Evolutionary conservation across 345 rosid genomes (phyloP).

Genomic region (Toxicodendron radicans): DNA sequence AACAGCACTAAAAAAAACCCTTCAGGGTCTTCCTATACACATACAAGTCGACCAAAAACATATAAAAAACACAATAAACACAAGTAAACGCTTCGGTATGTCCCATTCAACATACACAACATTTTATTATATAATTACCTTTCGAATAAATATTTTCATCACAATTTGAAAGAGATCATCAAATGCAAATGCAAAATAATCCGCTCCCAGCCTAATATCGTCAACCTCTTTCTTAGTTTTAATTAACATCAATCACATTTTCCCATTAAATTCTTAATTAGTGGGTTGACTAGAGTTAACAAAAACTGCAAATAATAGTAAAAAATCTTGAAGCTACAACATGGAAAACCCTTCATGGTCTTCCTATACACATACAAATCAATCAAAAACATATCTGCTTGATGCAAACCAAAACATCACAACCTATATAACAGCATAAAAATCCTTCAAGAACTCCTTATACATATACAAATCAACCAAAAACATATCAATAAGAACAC

Average conservation of each 20-base stretch:
- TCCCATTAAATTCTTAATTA: no score
- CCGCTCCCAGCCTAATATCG: neutral
- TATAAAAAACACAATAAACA: neutral
- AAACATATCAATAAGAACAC: neutral
- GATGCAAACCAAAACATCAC: no score
- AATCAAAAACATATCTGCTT: neutral
- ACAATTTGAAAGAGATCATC: neutral
- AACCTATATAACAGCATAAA: neutral
- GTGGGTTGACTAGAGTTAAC: no score
- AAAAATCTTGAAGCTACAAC: neutral
- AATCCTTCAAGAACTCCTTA: neutral
- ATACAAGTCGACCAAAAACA: neutral
- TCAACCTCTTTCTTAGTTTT: neutral
- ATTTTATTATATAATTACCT: neutral
- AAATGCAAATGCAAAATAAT: neutral
- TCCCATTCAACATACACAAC: neutral
- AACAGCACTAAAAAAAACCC: neutral
- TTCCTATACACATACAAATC: neutral
- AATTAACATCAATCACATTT: neutral
- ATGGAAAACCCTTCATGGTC: neutral
- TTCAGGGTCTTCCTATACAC: neutral
- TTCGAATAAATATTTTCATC: neutral
- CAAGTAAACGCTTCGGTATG: neutral
- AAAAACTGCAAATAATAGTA: no score
- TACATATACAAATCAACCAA: neutral